Percentiles rank a stretch among this genome's conserved stretches.
These are phyloP conservation scores for Chalaropsis thielavioides DNA, from an alignment of 2,329 filamentous ascomycete species.

Conservation along the genomic window DNA sequence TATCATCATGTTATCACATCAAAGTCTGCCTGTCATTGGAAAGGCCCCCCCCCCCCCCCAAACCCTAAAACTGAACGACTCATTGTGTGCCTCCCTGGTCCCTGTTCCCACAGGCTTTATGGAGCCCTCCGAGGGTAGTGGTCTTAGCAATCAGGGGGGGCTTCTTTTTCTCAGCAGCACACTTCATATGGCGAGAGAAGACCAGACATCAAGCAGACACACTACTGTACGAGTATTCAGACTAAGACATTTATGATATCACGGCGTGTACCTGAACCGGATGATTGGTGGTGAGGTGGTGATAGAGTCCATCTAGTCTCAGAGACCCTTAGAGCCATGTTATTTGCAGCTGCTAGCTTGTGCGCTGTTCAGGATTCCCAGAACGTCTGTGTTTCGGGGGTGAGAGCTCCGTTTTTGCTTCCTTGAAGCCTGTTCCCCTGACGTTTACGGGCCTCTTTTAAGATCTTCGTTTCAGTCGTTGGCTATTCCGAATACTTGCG, in stretches of 20 bases:
- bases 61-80: background rate
- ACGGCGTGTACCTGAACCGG: background rate
- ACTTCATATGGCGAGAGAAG: background rate
- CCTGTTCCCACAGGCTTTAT: background rate
- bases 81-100: background rate
- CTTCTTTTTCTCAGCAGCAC: background rate
- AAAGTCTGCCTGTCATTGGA: background rate
- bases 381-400: background rate
- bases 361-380: background rate
- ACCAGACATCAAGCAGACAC: background rate
- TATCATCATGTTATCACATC: background rate
- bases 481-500: background rate
- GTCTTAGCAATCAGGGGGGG: background rate
- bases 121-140: background rate
- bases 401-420: background rate
- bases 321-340: background rate
- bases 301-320: background rate
- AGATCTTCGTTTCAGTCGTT: background rate
- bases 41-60: background rate
- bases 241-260: background rate
- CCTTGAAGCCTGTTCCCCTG: background rate
- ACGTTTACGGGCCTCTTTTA: background rate
- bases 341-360: background rate
- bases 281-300: background rate
- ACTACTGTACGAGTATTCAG: background rate